phyloP scores from a whole-genome alignment of 805 yeast genomes.

The Yamadazyma kitorensis region DNA sequence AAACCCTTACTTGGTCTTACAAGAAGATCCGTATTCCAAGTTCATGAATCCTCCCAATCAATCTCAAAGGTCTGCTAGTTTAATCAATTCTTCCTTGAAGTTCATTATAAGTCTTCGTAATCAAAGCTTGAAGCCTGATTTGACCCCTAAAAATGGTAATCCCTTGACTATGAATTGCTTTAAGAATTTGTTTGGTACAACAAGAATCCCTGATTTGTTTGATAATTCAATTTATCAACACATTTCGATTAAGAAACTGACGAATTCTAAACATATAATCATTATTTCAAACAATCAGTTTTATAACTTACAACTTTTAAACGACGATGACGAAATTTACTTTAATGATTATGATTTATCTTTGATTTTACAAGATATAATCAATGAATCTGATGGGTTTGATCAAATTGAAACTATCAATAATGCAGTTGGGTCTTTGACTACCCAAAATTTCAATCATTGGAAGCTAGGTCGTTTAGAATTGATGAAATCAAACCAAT shows the following conservation, averaged over 20 bases:
- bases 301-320: slow-evolving; percentile 48
- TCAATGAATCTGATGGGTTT: slow-evolving; percentile 32
- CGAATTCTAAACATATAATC: slow-evolving; percentile 48
- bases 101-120: slow-evolving; percentile 59
- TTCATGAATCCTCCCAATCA: slow-evolving; percentile 61
- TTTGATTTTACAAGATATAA: slow-evolving; percentile 40
- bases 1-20: slow-evolving; percentile 71
- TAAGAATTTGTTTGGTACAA: slow-evolving; percentile 63
- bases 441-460: slow-evolving; percentile 49
- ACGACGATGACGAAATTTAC: slow-evolving; percentile 40
- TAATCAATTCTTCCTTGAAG: slow-evolving; percentile 64
- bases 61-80: slow-evolving; percentile 62
- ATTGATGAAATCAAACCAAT: slow-evolving; percentile 36
- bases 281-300: slow-evolving; percentile 50
- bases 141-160: slow-evolving; percentile 46
- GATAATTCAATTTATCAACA: slow-evolving; percentile 21
- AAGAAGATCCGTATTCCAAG: slow-evolving; percentile 66
- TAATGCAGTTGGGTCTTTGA: slow-evolving; percentile 51
- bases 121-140: slow-evolving; percentile 55
- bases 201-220: slow-evolving; percentile 44
- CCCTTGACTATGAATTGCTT: slow-evolving; percentile 70
- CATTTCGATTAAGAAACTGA: slow-evolving; percentile 31
- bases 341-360: slow-evolving; percentile 53
- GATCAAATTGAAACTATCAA: slow-evolving; percentile 39
- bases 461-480: slow-evolving; percentile 49